Conservation (phyloP, 345 rosid genomes). For the Clausena lansium region DNA sequence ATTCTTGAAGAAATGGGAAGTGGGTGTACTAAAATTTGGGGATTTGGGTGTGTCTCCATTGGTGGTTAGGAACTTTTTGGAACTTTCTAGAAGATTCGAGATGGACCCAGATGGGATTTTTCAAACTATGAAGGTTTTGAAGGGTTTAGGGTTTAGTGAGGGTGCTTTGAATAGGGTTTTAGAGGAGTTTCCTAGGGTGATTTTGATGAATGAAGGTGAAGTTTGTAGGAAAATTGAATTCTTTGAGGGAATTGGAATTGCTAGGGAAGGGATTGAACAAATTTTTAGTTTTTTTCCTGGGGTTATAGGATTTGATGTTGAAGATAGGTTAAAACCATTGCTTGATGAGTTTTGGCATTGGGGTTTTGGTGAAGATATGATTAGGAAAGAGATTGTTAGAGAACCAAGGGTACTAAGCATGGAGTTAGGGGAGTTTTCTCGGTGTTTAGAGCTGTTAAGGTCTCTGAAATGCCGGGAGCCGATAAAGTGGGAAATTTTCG, state of each 20-base stretch:
- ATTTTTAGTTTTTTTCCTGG: constrained; percentile 51
- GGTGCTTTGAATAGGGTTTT: constrained; percentile 45
- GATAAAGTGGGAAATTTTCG: constrained; percentile 46
- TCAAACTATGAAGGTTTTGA: constrained; percentile 35
- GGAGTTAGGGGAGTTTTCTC: constrained; percentile 75
- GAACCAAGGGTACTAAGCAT: constrained; percentile 64
- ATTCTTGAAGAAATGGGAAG: constrained; percentile 63
- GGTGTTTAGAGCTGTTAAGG: constrained; percentile 56
- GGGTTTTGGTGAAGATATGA: constrained; percentile 49
- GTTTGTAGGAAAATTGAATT: constrained; percentile 48
- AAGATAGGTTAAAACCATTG: constrained; percentile 55
- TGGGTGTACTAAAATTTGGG: constrained; percentile 22
- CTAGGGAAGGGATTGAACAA: constrained; percentile 37
- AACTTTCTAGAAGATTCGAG: constrained; percentile 47
- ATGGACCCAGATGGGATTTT: constrained; percentile 45
- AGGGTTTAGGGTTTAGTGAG: constrained; percentile 59
- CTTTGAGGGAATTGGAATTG: constrained; percentile 42
- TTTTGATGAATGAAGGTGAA: constrained; percentile 43
- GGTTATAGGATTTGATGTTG: constrained; percentile 47
- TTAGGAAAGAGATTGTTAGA: constrained; percentile 53
- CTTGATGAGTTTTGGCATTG: constrained; percentile 54
- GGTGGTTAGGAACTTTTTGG: constrained; percentile 44
- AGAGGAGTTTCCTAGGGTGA: constrained; percentile 51
- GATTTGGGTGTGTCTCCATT: constrained; percentile 32
- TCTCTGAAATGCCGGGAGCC: constrained; percentile 64